phyloP scores from a whole-genome alignment of 2,329 filamentous ascomycete species.

The Niveomyces coronatus region DNA sequence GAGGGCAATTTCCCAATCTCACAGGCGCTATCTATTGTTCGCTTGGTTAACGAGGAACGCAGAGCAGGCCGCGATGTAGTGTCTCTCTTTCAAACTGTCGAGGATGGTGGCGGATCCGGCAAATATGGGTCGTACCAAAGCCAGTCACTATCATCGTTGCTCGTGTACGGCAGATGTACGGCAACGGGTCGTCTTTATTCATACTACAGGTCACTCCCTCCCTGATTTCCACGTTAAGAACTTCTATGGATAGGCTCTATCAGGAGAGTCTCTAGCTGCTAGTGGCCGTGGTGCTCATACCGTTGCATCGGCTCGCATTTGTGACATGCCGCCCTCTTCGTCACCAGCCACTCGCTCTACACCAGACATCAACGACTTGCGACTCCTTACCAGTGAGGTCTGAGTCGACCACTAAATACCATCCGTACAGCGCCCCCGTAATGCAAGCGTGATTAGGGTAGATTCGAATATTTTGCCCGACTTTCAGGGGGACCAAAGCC shows the following conservation, averaged over 20 bases:
- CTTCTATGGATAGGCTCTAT: too few relatives aligned
- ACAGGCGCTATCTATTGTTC: constrained; percentile 12
- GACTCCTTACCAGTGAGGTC: constrained; percentile 27
- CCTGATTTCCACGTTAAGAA: neutral
- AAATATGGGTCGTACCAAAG: constrained; percentile 12
- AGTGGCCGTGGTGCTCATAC: too few relatives aligned
- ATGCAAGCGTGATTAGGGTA: constrained; percentile 59
- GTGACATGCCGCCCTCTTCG: too few relatives aligned
- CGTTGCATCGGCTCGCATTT: too few relatives aligned
- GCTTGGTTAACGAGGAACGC: constrained; percentile 11
- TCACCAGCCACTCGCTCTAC: constrained; percentile 45
- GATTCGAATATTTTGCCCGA: constrained; percentile 34
- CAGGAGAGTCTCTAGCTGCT: too few relatives aligned
- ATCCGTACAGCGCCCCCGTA: constrained; percentile 48
- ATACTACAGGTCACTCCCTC: neutral
- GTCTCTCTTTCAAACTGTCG: constrained; percentile 10
- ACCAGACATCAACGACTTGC: constrained; percentile 47
- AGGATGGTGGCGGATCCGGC: constrained; percentile 10
- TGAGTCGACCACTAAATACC: constrained; percentile 44
- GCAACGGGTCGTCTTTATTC: constrained; percentile 5
- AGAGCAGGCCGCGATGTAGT: constrained; percentile 8
- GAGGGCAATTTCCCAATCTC: constrained; percentile 16
- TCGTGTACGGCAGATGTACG: constrained; percentile 9
- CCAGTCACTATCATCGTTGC: constrained; percentile 6
- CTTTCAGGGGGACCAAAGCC: constrained; percentile 27